phyloP scores from a whole-genome alignment of 2,329 filamentous ascomycete genomes.

The Pestalotiopsis sp. region DNA sequence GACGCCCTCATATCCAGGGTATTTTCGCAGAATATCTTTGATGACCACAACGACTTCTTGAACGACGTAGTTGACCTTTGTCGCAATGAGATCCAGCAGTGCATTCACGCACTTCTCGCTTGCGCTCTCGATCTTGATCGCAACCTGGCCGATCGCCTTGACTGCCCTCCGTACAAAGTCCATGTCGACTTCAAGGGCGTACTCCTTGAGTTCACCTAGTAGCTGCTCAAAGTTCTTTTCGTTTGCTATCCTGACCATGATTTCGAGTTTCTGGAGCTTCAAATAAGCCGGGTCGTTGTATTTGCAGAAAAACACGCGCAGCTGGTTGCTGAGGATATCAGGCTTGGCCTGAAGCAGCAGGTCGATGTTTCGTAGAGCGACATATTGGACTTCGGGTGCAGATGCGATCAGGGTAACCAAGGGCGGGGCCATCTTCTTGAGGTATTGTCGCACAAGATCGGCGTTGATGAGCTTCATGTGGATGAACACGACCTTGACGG shows the following conservation, averaged over 20 bases:
- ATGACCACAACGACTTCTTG: slow-evolving; percentile 99
- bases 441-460: slow-evolving; percentile 80
- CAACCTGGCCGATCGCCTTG: slow-evolving; percentile 95
- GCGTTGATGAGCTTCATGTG: slow-evolving; percentile 87
- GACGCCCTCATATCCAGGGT: slow-evolving; percentile 96
- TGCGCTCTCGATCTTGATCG: slow-evolving; percentile 96
- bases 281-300: slow-evolving; percentile 98
- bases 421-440: slow-evolving; percentile 98
- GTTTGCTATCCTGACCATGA: slow-evolving; percentile 99
- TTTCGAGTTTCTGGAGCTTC: slow-evolving; percentile 96
- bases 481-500: slow-evolving; percentile 95
- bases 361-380: slow-evolving; percentile 94
- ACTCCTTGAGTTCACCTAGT: slow-evolving; percentile 92
- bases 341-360: slow-evolving; percentile 93
- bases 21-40: slow-evolving; percentile 97
- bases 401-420: slow-evolving; percentile 95
- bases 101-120: slow-evolving; percentile 96
- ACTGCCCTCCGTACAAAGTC: slow-evolving; percentile 95
- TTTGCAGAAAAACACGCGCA: slow-evolving; percentile 99
- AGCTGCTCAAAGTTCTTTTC: slow-evolving; percentile 96
- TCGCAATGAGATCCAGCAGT: slow-evolving; percentile 89
- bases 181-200: slow-evolving; percentile 98
- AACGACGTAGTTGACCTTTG: slow-evolving; percentile 98
- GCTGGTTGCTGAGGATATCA: slow-evolving; percentile 94
- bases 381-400: slow-evolving; percentile 95